Conservation (phyloP, 164 flowering plant genomes). For the Stephania cephalantha region DNA sequence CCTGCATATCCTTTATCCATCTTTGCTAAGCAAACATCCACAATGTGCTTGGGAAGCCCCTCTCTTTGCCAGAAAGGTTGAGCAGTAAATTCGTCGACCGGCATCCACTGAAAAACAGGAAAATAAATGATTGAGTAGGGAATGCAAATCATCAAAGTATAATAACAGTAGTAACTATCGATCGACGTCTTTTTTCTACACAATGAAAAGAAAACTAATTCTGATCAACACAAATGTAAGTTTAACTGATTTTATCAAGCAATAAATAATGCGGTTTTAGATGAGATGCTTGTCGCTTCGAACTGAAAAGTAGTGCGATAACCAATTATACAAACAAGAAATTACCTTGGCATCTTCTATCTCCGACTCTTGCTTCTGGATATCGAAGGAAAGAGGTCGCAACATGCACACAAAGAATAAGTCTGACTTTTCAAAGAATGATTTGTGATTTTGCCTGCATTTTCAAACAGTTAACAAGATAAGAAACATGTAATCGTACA, state of each 20-base stretch:
- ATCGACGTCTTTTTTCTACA: not conserved
- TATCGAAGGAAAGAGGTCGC: slow-evolving; percentile 43
- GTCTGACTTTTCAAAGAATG: slow-evolving; percentile 65
- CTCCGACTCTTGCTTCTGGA: slow-evolving; percentile 57
- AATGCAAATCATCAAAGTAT: slow-evolving; percentile 21
- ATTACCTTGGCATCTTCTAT: slow-evolving; percentile 64
- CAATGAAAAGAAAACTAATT: too few relatives aligned
- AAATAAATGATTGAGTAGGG: not conserved
- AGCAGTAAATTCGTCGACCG: slow-evolving; percentile 50
- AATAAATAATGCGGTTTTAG: not conserved
- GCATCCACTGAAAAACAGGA: slow-evolving; percentile 63
- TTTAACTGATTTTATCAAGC: not conserved
- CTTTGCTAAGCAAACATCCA: slow-evolving; percentile 41
- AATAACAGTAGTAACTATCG: not conserved
- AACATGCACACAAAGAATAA: slow-evolving; percentile 68
- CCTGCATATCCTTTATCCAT: slow-evolving; percentile 35
- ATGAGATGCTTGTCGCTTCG: not conserved
- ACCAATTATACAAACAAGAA: not conserved
- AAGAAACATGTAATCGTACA: not conserved
- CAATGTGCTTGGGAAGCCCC: slow-evolving; percentile 29
- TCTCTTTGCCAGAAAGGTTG: slow-evolving; percentile 40
- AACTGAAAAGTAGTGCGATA: not conserved
- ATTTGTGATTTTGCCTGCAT: slow-evolving; percentile 53
- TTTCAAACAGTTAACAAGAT: not conserved
- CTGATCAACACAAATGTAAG: not conserved